Base-by-base conservation (phyloP, 305 asterid species). In the Euphrasia arctica region DNA sequence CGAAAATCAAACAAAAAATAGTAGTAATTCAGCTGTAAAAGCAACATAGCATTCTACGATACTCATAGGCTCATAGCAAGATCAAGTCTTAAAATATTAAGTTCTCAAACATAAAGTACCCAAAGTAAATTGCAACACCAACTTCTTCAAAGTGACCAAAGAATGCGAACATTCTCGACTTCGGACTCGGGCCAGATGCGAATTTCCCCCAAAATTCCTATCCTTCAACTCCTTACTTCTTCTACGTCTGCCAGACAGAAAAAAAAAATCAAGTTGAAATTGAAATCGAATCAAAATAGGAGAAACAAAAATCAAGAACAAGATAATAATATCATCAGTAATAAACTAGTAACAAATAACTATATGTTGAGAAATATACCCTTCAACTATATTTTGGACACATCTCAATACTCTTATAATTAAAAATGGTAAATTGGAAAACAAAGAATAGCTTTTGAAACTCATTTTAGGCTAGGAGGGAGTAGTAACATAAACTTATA, bases 21-120 rank as follows among this genome's bases (percentile, higher is more conserved):
- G 9, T 39, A 8, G 12, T 47, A 9, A 47, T 47, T 47, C 51
- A 69, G 65, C 64, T 13, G 65, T 52, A 73, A 62, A 25, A 49
- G 63, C n/a, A 63, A 39, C 60, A 39, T 4, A 56, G 56, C 67
- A 68, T 62, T 67, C 80, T 78, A 70, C 83, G 71, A 75, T 72
- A 78, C 58, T 68, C 79, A 54, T 61, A 51, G 57, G 75, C 58
- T 68, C 79, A 54, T 61, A 51, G 57, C 72, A 67, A 52, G 42
- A 68, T 18, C 58, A 66, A 63, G 9, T 59, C 70, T 51, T 74
- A 62, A 45, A 66, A 67, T 47, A 70, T 32, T 67, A 70, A 70
- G 65, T 57, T 64, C 75, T 72, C 58, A 62, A 64, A 74, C 39
- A 32, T 54, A 28, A 66, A 58, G 67, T 69, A 58, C 51, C 28